phyloP scores from a whole-genome alignment of 805 yeast species.

The Candida endomychidarum region DNA sequence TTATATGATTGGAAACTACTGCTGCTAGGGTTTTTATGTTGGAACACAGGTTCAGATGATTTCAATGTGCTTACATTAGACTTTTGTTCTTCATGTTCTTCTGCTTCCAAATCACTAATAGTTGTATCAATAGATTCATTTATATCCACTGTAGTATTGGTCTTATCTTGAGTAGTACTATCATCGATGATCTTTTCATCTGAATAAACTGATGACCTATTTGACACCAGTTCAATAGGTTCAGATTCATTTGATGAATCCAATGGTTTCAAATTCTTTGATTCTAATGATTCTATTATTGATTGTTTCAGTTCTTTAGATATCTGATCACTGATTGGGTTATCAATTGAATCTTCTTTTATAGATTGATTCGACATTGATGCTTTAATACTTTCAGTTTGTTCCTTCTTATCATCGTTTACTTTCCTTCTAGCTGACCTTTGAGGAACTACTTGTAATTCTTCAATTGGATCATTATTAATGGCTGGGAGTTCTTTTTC shows the following conservation, averaged over 20 bases:
- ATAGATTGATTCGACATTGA: too few species aligned
- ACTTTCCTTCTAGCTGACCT: constrained; percentile 25
- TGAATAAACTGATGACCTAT: constrained; percentile 21
- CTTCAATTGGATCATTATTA: constrained; percentile 1
- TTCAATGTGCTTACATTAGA: constrained; percentile 1
- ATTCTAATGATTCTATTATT: too few species aligned
- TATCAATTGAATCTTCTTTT: too few species aligned
- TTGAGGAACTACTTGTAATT: constrained; percentile 20
- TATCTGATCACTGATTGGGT: too few species aligned
- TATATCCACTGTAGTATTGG: constrained; percentile 1
- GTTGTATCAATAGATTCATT: constrained; percentile 9
- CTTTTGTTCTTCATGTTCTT: constrained; percentile 1
- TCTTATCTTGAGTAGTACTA: constrained; percentile 1
- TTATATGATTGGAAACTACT: constrained; percentile 29
- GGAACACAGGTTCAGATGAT: constrained; percentile 12
- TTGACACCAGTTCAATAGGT: constrained; percentile 11
- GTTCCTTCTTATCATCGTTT: constrained; percentile 4
- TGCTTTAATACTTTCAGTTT: background rate
- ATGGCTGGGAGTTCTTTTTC: background rate
- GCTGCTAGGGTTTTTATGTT: constrained; percentile 20
- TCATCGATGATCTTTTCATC: constrained; percentile 12
- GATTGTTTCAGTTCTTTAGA: background rate
- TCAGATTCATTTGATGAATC: background rate
- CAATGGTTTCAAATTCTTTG: background rate
- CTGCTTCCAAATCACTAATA: constrained; percentile 6